Evolutionary conservation across 1,284 basidiomycete species (phyloP).

Genomic region (Trichosporon ovoides): DNA sequence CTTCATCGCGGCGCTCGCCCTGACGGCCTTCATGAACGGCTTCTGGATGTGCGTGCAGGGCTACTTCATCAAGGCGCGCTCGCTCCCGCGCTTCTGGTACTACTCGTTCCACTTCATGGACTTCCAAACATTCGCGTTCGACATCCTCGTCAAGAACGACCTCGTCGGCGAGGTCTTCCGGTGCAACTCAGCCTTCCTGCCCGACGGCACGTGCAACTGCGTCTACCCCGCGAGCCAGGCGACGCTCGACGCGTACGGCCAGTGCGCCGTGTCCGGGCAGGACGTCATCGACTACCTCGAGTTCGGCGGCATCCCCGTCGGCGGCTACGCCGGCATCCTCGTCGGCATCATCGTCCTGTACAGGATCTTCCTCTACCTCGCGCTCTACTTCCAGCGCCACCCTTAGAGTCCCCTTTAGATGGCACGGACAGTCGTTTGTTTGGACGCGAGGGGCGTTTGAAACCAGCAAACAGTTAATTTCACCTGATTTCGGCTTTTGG

Average conservation of each 20-base stretch:
- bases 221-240: slow-evolving; percentile 17
- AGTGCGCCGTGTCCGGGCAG: slow-evolving; percentile 33
- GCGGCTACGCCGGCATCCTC: slow-evolving; percentile 40
- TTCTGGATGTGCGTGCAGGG: slow-evolving; percentile 57
- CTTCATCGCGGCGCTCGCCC: slow-evolving; percentile 60
- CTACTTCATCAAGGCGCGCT: slow-evolving; percentile 18
- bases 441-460: too few species aligned
- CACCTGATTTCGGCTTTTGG: too few species aligned
- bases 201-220: slow-evolving; percentile 14
- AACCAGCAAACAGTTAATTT: too few species aligned
- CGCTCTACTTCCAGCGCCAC: slow-evolving; percentile 13
- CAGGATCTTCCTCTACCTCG: slow-evolving; percentile 35
- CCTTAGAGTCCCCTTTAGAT: neutral
- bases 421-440: too few species aligned
- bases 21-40: slow-evolving; percentile 57
- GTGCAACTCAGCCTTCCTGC: slow-evolving; percentile 38
- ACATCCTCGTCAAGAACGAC: slow-evolving; percentile 53
- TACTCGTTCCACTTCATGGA: slow-evolving; percentile 30
- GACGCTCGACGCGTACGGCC: slow-evolving; percentile 52
- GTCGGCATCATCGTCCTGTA: slow-evolving; percentile 43
- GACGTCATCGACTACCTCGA: slow-evolving; percentile 32
- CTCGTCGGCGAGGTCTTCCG: slow-evolving; percentile 53
- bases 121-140: slow-evolving; percentile 52
- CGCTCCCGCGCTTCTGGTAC: slow-evolving; percentile 19
- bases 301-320: slow-evolving; percentile 24